Conservation (phyloP, 202 grass and related monocot species). For the Alloteropsis angusta region DNA sequence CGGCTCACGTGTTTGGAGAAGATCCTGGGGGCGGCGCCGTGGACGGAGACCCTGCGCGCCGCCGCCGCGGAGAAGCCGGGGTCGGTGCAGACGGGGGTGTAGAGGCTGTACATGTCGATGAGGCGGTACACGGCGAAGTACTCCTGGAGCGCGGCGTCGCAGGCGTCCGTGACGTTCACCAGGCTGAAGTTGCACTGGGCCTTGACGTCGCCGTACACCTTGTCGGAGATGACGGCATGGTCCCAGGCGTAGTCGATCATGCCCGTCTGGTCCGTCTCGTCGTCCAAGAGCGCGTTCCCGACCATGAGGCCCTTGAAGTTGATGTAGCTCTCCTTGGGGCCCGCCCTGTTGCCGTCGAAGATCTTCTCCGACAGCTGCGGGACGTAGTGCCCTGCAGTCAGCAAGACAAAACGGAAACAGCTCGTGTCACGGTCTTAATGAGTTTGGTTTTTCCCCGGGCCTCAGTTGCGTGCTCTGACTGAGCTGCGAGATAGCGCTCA, state of each 20-base stretch:
- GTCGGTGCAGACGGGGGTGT: slow-evolving; percentile 60
- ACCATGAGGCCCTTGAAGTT: slow-evolving; percentile 99
- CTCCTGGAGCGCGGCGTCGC: slow-evolving; percentile 42
- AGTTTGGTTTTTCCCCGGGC: no score
- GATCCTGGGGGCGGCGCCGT: slow-evolving; percentile 50
- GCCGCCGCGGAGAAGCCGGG: neutral
- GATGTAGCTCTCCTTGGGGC: slow-evolving; percentile 45
- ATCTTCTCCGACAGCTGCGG: slow-evolving; percentile 90
- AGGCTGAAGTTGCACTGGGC: slow-evolving; percentile 55
- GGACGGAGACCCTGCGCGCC: slow-evolving; percentile 19
- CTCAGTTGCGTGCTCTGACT: slow-evolving; percentile 2
- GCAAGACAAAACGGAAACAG: neutral
- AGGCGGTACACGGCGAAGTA: slow-evolving; percentile 78
- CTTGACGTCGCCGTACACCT: slow-evolving; percentile 64
- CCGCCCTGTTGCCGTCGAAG: slow-evolving; percentile 76
- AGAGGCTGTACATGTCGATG: slow-evolving; percentile 99
- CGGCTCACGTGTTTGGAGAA: slow-evolving; percentile 56
- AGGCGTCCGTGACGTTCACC: slow-evolving; percentile 21
- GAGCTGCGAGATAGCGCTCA: neutral
- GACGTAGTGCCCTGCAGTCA: slow-evolving; percentile 73
- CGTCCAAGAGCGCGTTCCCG: slow-evolving; percentile 88
- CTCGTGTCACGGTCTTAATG: neutral
- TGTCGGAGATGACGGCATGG: slow-evolving; percentile 93
- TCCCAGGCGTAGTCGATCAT: slow-evolving; percentile 99
- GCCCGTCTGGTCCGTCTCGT: slow-evolving; percentile 78